These are phyloP conservation scores for Hymenoscyphus repandus DNA, from an alignment of 2,329 filamentous ascomycete genomes.

Conservation along the genomic window DNA sequence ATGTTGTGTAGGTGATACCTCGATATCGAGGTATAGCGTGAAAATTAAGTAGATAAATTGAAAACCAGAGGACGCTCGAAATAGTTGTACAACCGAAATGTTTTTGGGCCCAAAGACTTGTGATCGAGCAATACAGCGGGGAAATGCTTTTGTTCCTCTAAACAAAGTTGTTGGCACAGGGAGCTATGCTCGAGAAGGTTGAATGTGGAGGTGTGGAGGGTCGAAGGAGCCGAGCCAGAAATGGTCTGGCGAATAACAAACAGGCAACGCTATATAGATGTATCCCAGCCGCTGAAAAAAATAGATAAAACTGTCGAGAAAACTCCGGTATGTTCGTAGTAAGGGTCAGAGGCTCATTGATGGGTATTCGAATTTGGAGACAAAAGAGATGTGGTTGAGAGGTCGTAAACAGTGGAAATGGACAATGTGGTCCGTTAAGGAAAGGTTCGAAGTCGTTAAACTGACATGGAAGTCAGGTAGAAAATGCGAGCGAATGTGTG, in stretches of 20 bases:
- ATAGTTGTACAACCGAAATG: constrained; percentile 31
- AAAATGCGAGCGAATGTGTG: constrained; percentile 23
- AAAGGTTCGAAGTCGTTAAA: constrained; percentile 33
- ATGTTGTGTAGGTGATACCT: constrained; percentile 2
- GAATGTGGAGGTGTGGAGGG: constrained; percentile 15
- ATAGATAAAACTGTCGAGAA: constrained; percentile 24
- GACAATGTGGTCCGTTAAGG: constrained; percentile 29
- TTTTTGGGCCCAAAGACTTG: constrained; percentile 26
- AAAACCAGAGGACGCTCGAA: constrained; percentile 19
- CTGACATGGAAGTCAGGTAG: constrained; percentile 30
- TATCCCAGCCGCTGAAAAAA: constrained; percentile 29
- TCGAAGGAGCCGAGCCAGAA: constrained; percentile 17
- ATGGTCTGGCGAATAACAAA: constrained; percentile 27
- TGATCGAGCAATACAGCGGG: constrained; percentile 25
- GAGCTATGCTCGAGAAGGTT: constrained; percentile 26
- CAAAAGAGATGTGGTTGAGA: constrained; percentile 47
- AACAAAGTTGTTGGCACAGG: constrained; percentile 31
- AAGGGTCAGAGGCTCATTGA: constrained; percentile 37
- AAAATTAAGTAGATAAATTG: constrained; percentile 21
- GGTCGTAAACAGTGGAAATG: constrained; percentile 30
- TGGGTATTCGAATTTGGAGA: constrained; percentile 40
- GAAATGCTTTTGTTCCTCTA: constrained; percentile 34
- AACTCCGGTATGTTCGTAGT: constrained; percentile 33
- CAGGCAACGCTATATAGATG: constrained; percentile 34
- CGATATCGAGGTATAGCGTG: constrained; percentile 11